Conservation (phyloP, 495 filamentous ascomycete species). For the Parathielavia appendiculata region DNA sequence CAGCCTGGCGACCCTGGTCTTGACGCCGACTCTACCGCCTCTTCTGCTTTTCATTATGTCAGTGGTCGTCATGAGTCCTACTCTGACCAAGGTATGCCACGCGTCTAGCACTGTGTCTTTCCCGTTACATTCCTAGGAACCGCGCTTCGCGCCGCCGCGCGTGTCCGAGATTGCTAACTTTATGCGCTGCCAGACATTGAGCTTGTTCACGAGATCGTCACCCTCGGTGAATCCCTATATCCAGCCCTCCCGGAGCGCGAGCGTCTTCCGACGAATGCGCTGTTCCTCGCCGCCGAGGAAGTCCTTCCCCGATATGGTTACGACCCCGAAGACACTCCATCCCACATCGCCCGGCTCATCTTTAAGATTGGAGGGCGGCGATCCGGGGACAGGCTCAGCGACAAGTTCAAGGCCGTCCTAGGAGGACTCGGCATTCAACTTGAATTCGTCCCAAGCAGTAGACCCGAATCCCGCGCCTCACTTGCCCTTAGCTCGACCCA, state of each 20-base stretch:
- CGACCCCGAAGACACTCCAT: slow-evolving; percentile 62
- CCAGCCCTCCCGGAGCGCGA: slow-evolving; percentile 53
- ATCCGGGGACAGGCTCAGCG: slow-evolving; percentile 33
- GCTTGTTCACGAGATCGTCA: slow-evolving; percentile 71
- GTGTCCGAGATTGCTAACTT: slow-evolving; percentile 12
- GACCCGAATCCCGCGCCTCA: slow-evolving; percentile 10
- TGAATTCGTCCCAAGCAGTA: slow-evolving; percentile 26
- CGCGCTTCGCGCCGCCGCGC: not conserved
- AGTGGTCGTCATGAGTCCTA: not conserved
- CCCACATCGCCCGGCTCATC: slow-evolving; percentile 68
- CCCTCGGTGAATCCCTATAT: slow-evolving; percentile 57
- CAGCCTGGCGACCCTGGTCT: not conserved
- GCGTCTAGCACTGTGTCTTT: not conserved
- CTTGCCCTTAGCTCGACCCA: slow-evolving; percentile 13
- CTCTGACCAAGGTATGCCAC: slow-evolving; percentile 5
- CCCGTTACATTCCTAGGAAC: not conserved
- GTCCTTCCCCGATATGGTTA: slow-evolving; percentile 62
- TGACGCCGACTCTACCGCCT: not conserved
- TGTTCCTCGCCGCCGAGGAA: slow-evolving; percentile 75
- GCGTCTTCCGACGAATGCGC: slow-evolving; percentile 65
- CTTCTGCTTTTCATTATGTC: slow-evolving; percentile 1
- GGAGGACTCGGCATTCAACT: slow-evolving; percentile 30
- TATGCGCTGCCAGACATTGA: slow-evolving; percentile 58
- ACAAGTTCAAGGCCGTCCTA: slow-evolving; percentile 36
- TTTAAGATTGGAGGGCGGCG: slow-evolving; percentile 67